Evolutionary conservation across 768 basidiomycete species (phyloP).

Genomic region (Russula sp.): DNA sequence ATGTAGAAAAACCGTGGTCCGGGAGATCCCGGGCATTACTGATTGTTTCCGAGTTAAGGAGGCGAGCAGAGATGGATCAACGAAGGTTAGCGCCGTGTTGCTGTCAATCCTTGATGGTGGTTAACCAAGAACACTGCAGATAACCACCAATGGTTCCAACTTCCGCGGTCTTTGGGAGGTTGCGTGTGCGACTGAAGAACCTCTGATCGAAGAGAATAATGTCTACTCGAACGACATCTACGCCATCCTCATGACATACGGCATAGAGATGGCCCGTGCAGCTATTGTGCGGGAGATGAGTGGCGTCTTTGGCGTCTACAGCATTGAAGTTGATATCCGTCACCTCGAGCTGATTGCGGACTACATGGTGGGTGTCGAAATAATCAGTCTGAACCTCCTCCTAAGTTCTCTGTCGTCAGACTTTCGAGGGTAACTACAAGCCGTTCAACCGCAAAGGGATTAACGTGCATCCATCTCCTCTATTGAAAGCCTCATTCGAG

Average conservation of each 20-base stretch:
- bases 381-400: not conserved
- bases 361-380: constrained; percentile 75
- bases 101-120: not conserved
- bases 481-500: constrained; percentile 96
- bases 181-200: constrained; percentile 37
- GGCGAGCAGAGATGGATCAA: constrained; percentile 45
- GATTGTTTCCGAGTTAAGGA: constrained; percentile 77
- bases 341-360: constrained; percentile 97
- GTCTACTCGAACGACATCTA: constrained; percentile 96
- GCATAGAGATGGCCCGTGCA: constrained; percentile 92
- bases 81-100: constrained; percentile 35
- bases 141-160: constrained; percentile 92
- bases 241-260: constrained; percentile 84
- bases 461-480: constrained; percentile 85
- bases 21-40: constrained; percentile 82
- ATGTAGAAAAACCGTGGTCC: constrained; percentile 77
- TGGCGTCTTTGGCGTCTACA: constrained; percentile 90
- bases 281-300: constrained; percentile 88
- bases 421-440: constrained; percentile 95
- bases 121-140: constrained; percentile 32
- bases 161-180: constrained; percentile 83
- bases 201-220: constrained; percentile 61
- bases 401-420: constrained; percentile 43
- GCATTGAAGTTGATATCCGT: constrained; percentile 88
- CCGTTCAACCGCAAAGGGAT: constrained; percentile 97